Evolutionary conservation across 2,329 filamentous ascomycete genomes (phyloP).

Genomic region (Aspergillus floridensis): DNA sequence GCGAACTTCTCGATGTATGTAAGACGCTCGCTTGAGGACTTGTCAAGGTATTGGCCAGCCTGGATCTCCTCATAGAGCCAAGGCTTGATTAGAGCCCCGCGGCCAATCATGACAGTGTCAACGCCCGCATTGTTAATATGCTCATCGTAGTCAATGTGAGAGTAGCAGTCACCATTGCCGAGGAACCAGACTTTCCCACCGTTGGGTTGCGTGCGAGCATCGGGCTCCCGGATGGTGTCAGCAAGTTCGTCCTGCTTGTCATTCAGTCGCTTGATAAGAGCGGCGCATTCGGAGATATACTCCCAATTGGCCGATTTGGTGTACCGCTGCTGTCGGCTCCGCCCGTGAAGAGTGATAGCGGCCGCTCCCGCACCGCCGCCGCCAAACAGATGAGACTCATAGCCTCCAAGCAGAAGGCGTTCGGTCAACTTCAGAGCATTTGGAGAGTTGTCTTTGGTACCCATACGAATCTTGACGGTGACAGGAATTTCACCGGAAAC

Average conservation of each 20-base stretch:
- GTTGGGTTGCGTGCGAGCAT: conserved; percentile 69
- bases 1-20: conserved; percentile 84
- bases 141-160: conserved; percentile 79
- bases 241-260: conserved; percentile 61
- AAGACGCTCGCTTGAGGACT: conserved; percentile 83
- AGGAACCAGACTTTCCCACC: conserved; percentile 80
- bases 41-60: conserved; percentile 89
- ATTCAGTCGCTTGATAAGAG: conserved; percentile 78
- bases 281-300: conserved; percentile 88
- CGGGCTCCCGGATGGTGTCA: conserved; percentile 76
- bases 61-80: conserved; percentile 98
- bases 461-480: conserved; percentile 91
- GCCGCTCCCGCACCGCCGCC: conserved; percentile 76
- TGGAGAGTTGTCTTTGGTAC: conserved; percentile 74
- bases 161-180: conserved; percentile 96
- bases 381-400: conserved; percentile 63
- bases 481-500: conserved; percentile 89
- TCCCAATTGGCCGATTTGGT: conserved; percentile 88
- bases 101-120: conserved; percentile 95
- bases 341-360: conserved; percentile 91
- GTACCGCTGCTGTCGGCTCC: conserved; percentile 92
- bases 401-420: conserved; percentile 75
- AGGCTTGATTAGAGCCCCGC: conserved; percentile 92
- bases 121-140: conserved; percentile 75
- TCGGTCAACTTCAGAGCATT: conserved; percentile 79